Base-by-base conservation (phyloP, 164 flowering plant genomes). In the Saururus chinensis region DNA sequence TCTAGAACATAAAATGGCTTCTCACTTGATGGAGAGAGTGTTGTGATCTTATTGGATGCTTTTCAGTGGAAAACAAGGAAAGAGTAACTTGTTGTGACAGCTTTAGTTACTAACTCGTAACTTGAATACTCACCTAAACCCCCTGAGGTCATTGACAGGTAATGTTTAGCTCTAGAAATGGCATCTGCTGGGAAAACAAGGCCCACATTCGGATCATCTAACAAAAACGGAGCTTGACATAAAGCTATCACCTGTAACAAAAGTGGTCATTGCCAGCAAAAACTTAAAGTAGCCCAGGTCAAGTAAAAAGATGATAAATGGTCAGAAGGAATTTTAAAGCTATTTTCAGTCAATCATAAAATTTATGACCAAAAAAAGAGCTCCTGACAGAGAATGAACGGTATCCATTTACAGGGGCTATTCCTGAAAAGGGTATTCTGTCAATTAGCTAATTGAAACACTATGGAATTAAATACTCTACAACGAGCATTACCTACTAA, bases 221-320 rank as follows among this genome's bases (percentile, higher is more conserved):
- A 79, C 35, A 93, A 80, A 78, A 89, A 93, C 64, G 98, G 98
- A 76, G 97, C 98, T 82, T 93, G 98, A 75, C 98, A 93, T 37
- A 93, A 78, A 68, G 98, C 97, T 72, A 93, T 76, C 64, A 93
- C 98, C 98, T 93, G 81, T 64, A 74, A 68, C 35, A 68, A 64
- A 30, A 42, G 49, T 9, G 9, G 4, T 25, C 19, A 60, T 53
- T 57, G 53, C 35, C 45, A 56, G 11, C 8, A 14, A 23, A 9
- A 61, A 45, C 55, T 61, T 13, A 16, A 60, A 37, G 19, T 40
- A 20, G 23, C 19, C 4, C 23, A 57, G 4, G 40, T 19, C 10
- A 24, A 57, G 30, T 40, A 57, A 21, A n/a, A n/a, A n/a, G 11
- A 53, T 1, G 4, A 53, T n/a, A 53, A n/a, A n/a, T n/a, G 3